These are phyloP conservation scores for Citrus maxima DNA, from an alignment of 345 rosid species.

Conservation along the genomic window DNA sequence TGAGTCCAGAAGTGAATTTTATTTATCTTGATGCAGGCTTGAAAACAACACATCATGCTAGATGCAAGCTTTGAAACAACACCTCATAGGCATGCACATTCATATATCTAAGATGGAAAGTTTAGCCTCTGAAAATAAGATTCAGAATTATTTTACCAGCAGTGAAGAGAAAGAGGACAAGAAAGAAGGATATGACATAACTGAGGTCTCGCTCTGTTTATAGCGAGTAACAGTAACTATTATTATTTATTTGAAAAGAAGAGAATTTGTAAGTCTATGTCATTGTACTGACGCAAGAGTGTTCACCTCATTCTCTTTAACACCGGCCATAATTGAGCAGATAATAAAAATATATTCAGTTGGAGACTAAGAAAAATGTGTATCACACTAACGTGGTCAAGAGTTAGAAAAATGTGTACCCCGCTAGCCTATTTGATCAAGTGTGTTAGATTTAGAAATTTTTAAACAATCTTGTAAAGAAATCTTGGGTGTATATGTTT, in stretches of 20 bases:
- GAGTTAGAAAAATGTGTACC: neutral
- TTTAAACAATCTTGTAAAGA: neutral
- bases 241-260: neutral
- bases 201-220: neutral
- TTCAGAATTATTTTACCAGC: slow-evolving; percentile 8
- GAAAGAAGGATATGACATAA: neutral
- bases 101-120: too few species aligned
- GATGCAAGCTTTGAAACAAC: too few species aligned
- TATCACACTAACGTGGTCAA: neutral
- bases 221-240: neutral
- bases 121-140: neutral
- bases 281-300: neutral
- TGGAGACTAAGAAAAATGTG: neutral
- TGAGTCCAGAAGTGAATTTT: too few species aligned
- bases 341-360: neutral
- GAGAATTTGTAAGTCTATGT: neutral
- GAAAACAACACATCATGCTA: too few species aligned
- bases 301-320: neutral
- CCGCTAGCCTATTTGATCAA: neutral
- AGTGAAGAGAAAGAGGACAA: slow-evolving; percentile 14
- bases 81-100: too few species aligned
- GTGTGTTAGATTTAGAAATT: neutral
- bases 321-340: neutral
- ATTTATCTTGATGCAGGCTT: too few species aligned
- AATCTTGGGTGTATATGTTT: too few species aligned